A percentile compares a stretch with the other conserved stretches of the same genome.
These are phyloP conservation scores for Cordyceps farinosa DNA, from an alignment of 2,329 filamentous ascomycete genomes.

Conservation along the genomic window DNA sequence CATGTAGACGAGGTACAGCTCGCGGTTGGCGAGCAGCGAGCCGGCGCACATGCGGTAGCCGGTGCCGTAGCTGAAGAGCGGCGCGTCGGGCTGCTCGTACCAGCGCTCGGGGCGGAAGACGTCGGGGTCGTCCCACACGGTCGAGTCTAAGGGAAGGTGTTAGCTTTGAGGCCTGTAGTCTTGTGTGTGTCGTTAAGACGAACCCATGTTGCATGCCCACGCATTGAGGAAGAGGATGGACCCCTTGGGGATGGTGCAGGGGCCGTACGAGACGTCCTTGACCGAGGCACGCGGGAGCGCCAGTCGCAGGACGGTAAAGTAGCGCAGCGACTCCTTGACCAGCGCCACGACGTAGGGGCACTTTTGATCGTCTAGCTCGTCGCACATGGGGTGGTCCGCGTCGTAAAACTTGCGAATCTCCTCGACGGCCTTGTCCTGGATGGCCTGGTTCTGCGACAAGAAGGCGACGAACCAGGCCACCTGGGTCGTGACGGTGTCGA, in stretches of 20 bases:
- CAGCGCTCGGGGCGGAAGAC: slow-evolving; percentile 57
- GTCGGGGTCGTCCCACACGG: slow-evolving; percentile 56
- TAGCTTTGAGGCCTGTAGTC: neutral
- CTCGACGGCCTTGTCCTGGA: slow-evolving; percentile 56
- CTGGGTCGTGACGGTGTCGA: slow-evolving; percentile 64
- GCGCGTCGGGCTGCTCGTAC: slow-evolving; percentile 58
- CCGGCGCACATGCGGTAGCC: slow-evolving; percentile 64
- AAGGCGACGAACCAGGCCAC: slow-evolving; percentile 63
- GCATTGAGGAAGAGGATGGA: slow-evolving; percentile 64
- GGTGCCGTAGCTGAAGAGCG: slow-evolving; percentile 59
- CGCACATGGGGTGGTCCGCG: slow-evolving; percentile 53
- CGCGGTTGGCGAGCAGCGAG: slow-evolving; percentile 58
- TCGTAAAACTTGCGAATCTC: slow-evolving; percentile 55
- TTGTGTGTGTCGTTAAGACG: slow-evolving; percentile 21
- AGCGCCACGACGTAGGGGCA: slow-evolving; percentile 62
- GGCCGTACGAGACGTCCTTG: slow-evolving; percentile 56
- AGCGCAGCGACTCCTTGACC: slow-evolving; percentile 58
- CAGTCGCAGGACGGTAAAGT: slow-evolving; percentile 61
- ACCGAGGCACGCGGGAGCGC: slow-evolving; percentile 60
- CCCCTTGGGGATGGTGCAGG: slow-evolving; percentile 55
- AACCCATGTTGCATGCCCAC: slow-evolving; percentile 67
- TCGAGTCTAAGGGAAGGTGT: slow-evolving; percentile 36
- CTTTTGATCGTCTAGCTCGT: slow-evolving; percentile 59
- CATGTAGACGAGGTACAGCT: slow-evolving; percentile 62
- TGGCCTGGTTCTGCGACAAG: slow-evolving; percentile 55